These are phyloP conservation scores for Nidularia pulvinata DNA, from an alignment of 768 basidiomycete genomes.

Conservation along the genomic window DNA sequence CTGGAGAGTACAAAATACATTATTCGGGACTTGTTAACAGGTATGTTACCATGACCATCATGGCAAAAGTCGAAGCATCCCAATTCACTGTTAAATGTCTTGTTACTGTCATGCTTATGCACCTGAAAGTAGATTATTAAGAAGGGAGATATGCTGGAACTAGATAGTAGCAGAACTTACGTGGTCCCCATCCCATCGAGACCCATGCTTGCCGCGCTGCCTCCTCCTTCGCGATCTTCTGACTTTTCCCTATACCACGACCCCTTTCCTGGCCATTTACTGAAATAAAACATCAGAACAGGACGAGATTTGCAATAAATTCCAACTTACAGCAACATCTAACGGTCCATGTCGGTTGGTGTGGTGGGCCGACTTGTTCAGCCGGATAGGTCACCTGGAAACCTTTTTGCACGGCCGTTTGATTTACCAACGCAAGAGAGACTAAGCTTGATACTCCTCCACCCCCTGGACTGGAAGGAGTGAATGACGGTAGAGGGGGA, in stretches of 20 bases:
- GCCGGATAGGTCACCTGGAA: constrained; percentile 44
- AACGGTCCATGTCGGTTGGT: constrained; percentile 59
- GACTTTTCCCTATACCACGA: constrained; percentile 50
- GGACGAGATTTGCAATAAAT: neutral
- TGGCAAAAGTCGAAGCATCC: too few species aligned
- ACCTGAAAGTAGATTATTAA: neutral
- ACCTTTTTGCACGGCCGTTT: constrained; percentile 49
- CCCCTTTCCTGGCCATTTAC: constrained; percentile 54
- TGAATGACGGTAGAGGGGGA: constrained; percentile 28
- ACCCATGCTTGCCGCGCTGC: constrained; percentile 60
- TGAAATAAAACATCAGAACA: constrained; percentile 14
- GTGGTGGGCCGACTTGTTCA: constrained; percentile 46
- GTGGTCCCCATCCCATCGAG: constrained; percentile 49
- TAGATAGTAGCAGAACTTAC: constrained; percentile 9
- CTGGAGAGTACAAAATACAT: too few species aligned
- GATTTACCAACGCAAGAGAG: constrained; percentile 48
- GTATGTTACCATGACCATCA: too few species aligned
- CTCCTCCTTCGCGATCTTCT: constrained; percentile 69
- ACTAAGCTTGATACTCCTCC: constrained; percentile 19
- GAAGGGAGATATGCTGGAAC: neutral
- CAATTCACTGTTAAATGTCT: neutral
- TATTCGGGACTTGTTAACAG: too few species aligned
- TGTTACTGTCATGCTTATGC: neutral
- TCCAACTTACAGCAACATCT: constrained; percentile 44
- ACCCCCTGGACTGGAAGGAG: constrained; percentile 13